A percentile compares a stretch with the other conserved stretches of the same genome.
Evolutionary conservation across 1,139 yeast genomes (phyloP).

Genomic region (Pichia sp.): DNA sequence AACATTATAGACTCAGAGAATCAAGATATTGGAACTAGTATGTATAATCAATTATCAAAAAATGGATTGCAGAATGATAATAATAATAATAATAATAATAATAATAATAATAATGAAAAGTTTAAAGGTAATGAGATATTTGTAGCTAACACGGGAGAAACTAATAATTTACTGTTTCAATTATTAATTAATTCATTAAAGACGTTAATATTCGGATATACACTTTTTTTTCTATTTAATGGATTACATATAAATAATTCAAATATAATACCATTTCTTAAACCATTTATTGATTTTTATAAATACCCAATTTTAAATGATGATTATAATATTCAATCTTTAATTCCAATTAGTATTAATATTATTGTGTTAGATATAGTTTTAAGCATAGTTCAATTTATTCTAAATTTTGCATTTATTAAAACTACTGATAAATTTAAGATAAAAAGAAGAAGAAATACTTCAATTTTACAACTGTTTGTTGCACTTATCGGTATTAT

Average conservation of each 20-base stretch:
- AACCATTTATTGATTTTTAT: background rate
- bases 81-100: too few relatives aligned
- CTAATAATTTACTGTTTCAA: background rate
- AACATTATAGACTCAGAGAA: conserved; percentile 18
- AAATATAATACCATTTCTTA: conserved; percentile 1
- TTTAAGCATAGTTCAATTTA: conserved; percentile 13
- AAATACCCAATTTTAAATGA: background rate
- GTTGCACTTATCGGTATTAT: conserved; percentile 76
- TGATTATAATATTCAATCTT: background rate
- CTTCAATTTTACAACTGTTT: conserved; percentile 20
- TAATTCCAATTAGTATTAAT: background rate
- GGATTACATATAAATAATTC: conserved; percentile 1
- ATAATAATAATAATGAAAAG: too few relatives aligned
- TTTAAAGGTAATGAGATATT: too few relatives aligned
- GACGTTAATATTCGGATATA: conserved; percentile 1
- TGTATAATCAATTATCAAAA: too few relatives aligned
- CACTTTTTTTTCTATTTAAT: conserved; percentile 4
- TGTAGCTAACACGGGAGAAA: too few relatives aligned
- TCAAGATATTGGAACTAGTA: conserved; percentile 9
- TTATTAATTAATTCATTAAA: background rate
- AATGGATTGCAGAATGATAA: too few relatives aligned
- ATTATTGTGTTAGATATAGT: conserved; percentile 7
- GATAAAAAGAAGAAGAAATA: background rate
- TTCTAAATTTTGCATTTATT: background rate
- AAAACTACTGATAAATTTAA: too few relatives aligned